phyloP scores from a whole-genome alignment of 2,329 filamentous ascomycete species.

The Botrytis pseudocinerea region DNA sequence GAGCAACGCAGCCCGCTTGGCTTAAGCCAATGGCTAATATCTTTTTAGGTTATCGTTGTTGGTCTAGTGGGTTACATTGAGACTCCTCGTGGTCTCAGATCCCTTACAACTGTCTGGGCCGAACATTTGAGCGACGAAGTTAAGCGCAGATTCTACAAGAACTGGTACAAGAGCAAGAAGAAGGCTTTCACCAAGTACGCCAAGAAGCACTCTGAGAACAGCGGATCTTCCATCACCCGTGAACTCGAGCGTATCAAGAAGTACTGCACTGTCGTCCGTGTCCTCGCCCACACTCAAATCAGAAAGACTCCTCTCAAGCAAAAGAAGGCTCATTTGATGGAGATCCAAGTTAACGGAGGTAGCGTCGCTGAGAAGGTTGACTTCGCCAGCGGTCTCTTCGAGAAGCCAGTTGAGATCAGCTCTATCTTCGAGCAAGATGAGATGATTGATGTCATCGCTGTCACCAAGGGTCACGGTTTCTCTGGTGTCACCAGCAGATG shows the following conservation, averaged over 20 bases:
- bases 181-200: constrained; percentile 99
- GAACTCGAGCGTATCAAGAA: constrained; percentile 99
- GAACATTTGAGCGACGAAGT: constrained; percentile 98
- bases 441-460: constrained; percentile 98
- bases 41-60: constrained; percentile 93
- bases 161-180: constrained; percentile 99
- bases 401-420: constrained; percentile 95
- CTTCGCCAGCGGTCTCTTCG: constrained; percentile 93
- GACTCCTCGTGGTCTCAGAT: constrained; percentile 98
- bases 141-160: constrained; percentile 99
- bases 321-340: constrained; percentile 99
- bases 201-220: constrained; percentile 98
- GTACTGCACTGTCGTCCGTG: constrained; percentile 99
- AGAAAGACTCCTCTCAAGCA: constrained; percentile 99
- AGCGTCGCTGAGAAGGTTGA: constrained; percentile 95
- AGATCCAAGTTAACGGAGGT: constrained; percentile 99
- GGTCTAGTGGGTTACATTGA: constrained; percentile 99
- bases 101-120: constrained; percentile 98
- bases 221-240: constrained; percentile 85
- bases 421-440: constrained; percentile 98
- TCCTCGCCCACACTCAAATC: constrained; percentile 99
- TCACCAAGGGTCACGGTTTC: constrained; percentile 99
- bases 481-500: constrained; percentile 95
- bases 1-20: constrained; percentile 81
- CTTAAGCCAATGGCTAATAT: constrained; percentile 72